Evolutionary conservation across 768 basidiomycete species (phyloP).

Genomic region (Guyanaporus albipodus): DNA sequence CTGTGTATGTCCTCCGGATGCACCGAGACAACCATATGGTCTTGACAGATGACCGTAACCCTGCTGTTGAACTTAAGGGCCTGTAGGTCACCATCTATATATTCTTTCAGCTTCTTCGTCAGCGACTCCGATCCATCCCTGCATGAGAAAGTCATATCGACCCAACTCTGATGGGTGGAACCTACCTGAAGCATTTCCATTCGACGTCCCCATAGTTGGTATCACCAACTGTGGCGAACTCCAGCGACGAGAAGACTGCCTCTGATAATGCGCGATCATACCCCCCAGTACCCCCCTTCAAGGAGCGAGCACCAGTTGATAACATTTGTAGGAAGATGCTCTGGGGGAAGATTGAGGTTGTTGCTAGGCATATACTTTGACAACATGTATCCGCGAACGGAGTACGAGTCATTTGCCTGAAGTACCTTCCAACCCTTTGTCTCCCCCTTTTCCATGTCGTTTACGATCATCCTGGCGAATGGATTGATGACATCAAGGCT

Average conservation of each 20-base stretch:
- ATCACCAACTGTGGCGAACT: background rate
- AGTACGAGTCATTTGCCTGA: slow-evolving; percentile 24
- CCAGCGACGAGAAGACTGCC: background rate
- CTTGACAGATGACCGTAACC: slow-evolving; percentile 5
- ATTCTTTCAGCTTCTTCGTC: slow-evolving; percentile 1
- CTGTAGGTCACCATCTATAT: background rate
- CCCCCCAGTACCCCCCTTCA: background rate
- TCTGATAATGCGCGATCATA: background rate
- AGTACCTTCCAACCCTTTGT: slow-evolving; percentile 26
- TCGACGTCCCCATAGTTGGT: background rate
- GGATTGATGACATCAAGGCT: slow-evolving; percentile 12
- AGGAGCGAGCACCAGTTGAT: slow-evolving; percentile 26
- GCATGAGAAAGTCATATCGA: background rate
- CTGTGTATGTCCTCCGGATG: too few species aligned
- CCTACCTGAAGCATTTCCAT: slow-evolving; percentile 13
- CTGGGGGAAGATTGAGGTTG: slow-evolving; percentile 12
- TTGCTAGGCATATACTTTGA: slow-evolving; percentile 20
- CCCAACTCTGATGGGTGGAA: background rate
- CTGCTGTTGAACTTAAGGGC: background rate
- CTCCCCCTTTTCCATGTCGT: slow-evolving; percentile 16
- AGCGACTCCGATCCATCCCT: slow-evolving; percentile 6
- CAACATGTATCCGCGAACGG: slow-evolving; percentile 22
- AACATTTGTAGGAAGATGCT: slow-evolving; percentile 16
- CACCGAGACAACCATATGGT: background rate
- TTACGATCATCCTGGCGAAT: slow-evolving; percentile 16